phyloP scores from a whole-genome alignment of 2,329 filamentous ascomycete genomes.

The Cyphellophora europaea region DNA sequence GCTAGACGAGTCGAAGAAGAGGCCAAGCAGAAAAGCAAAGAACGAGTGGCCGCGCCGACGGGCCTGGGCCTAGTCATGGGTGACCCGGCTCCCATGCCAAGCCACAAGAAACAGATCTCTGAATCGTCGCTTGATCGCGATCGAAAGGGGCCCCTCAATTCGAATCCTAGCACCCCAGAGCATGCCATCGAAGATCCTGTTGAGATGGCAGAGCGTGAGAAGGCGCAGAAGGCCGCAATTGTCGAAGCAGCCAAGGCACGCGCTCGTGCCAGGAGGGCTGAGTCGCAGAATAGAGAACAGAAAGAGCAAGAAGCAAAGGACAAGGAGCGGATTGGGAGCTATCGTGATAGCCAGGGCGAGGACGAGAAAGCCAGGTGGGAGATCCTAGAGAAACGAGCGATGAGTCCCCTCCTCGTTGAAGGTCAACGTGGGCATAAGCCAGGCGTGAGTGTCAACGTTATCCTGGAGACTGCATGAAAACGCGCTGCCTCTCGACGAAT shows the following conservation, averaged over 20 bases:
- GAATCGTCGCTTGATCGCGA: not conserved
- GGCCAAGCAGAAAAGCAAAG: slow-evolving; percentile 1
- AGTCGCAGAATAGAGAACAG: not conserved
- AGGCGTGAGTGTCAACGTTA: not conserved
- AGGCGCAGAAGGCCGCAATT: not conserved
- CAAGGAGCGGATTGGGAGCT: not conserved
- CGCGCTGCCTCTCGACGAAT: too few species aligned
- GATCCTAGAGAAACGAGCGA: not conserved
- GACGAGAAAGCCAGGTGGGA: not conserved
- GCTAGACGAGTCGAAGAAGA: slow-evolving; percentile 8
- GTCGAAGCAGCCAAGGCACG: not conserved
- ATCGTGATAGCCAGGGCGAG: not conserved
- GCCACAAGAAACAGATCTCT: not conserved
- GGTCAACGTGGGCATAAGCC: slow-evolving; percentile 1
- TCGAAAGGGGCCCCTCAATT: not conserved
- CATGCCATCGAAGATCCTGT: not conserved
- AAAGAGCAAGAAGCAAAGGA: not conserved
- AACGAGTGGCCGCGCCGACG: not conserved
- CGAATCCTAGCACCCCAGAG: not conserved
- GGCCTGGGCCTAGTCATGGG: not conserved
- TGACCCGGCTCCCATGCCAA: not conserved
- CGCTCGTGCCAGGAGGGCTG: not conserved
- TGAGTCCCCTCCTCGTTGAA: slow-evolving; percentile 1
- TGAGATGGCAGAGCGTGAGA: not conserved
- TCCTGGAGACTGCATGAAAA: slow-evolving; percentile 1